Evolutionary conservation across 225 moss, liverwort and hornwort genomes (phyloP).

Genomic region (Physcomitrium patens): DNA sequence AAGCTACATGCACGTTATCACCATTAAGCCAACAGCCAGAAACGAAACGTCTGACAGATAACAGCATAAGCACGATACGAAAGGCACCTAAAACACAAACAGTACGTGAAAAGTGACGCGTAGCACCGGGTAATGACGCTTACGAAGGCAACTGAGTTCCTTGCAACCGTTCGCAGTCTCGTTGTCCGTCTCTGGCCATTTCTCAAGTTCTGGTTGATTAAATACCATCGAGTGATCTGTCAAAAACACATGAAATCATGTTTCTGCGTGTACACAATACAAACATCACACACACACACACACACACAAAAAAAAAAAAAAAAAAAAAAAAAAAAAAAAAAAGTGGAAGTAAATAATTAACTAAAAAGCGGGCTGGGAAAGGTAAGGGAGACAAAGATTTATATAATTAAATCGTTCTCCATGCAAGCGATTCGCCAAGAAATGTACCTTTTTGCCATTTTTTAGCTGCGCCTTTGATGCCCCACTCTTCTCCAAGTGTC

Average conservation of each 20-base stretch:
- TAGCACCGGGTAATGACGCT: constrained; percentile 34
- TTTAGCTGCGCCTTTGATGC: constrained; percentile 70
- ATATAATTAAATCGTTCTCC: background rate
- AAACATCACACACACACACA: no score
- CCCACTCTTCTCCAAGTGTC: constrained; percentile 71
- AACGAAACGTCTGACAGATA: constrained; percentile 14
- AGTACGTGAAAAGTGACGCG: background rate
- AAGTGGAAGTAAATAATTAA: no score
- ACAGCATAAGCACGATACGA: constrained; percentile 5
- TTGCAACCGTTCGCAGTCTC: constrained; percentile 62
- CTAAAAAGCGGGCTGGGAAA: no score
- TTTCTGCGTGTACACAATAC: no score
- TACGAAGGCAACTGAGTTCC: constrained; percentile 62
- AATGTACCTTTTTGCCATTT: constrained; percentile 64
- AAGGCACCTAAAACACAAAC: constrained; percentile 12
- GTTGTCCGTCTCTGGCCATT: constrained; percentile 67
- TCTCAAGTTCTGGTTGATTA: constrained; percentile 62
- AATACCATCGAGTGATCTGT: constrained; percentile 62
- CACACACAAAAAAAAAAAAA: no score
- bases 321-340: background rate
- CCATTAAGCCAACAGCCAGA: constrained; percentile 27
- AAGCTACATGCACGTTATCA: constrained; percentile 46
- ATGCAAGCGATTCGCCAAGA: background rate
- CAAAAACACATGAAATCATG: constrained; percentile 13
- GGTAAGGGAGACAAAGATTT: no score